Evolutionary conservation across 257 asterid species (phyloP), one percentile per base, ranked within the genome.

Genomic region (Capsicum rhomboideum): DNA sequence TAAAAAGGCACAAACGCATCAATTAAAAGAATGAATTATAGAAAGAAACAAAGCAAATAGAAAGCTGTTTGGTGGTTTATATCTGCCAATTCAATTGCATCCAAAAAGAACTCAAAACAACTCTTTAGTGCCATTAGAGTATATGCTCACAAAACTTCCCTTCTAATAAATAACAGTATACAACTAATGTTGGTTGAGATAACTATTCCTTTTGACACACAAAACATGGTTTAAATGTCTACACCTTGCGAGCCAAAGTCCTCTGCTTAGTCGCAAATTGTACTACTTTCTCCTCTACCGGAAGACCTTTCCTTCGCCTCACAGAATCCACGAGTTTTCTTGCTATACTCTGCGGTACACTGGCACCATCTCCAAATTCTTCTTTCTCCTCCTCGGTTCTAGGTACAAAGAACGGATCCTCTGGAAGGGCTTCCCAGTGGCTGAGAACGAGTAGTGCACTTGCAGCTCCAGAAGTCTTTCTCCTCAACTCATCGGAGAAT

Each of bases 391-490:
- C 98, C 79, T 94, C 97, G 20, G 97, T 94, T 79, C 91, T 93
- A 14, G 98, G 98, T 26, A 92, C 95, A 80, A 94, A 93, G 89
- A 94, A 94, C 0, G 97, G 98, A 75, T 94, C 98, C 85, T 94
- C 94, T 0, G 89, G 78, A 78, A 92, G 93, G 11, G 91, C 88
- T 85, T 91, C 97, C 98, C 98, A 94, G 63, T 94, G 98, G 78
- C 98, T 94, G 79, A 94, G 87, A 72, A 94, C 97, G 34, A 94
- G 98, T 14, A 96, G 86, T 3, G 95, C 99, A 82, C 99, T 96
- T 9, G 97, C 84, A 34, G 97, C 98, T 34, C 99, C 99, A 34
- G 93, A 59, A 0, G 99, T 96, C 95, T 96, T 90, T 84, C 94
- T 92, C 83, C 99, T 91, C 87, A 96, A 84, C 91, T 94, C 99